A percentile compares a stretch with the other conserved stretches of the same genome.
Evolutionary conservation across 2,329 filamentous ascomycete genomes (phyloP).

Genomic region (Fonsecaea multimorphosa): DNA sequence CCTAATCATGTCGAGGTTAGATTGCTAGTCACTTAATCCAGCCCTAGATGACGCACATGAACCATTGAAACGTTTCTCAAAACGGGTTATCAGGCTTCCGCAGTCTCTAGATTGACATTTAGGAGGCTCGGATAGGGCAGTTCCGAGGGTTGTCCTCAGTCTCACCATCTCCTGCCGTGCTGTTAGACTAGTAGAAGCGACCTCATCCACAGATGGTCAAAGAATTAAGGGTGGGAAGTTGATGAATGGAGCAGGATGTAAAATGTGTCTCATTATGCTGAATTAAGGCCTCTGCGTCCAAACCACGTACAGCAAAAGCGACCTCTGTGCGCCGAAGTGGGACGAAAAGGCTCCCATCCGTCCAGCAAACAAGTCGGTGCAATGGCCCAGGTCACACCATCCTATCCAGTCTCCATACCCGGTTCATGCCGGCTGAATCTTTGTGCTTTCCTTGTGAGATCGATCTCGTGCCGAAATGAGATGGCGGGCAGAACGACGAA

Average conservation of each 20-base stretch:
- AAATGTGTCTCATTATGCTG: constrained; percentile 37
- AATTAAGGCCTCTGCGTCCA: constrained; percentile 32
- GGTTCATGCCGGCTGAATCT: constrained; percentile 4
- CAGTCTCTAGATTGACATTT: constrained; percentile 2
- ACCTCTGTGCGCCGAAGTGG: constrained; percentile 28
- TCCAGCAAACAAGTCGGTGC: constrained; percentile 30
- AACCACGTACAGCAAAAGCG: constrained; percentile 27
- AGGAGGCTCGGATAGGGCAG: constrained; percentile 23
- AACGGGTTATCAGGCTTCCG: background rate
- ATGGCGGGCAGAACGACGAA: constrained; percentile 14
- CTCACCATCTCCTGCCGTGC: constrained; percentile 22
- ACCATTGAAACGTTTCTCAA: background rate
- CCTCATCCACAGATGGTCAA: constrained; percentile 3
- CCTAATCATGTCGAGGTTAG: background rate
- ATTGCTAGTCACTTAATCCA: constrained; percentile 1
- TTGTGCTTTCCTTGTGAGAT: constrained; percentile 13
- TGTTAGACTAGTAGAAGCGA: constrained; percentile 10
- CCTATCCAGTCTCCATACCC: constrained; percentile 20
- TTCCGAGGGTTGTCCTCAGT: constrained; percentile 20
- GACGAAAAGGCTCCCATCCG: constrained; percentile 30
- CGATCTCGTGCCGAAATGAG: constrained; percentile 12
- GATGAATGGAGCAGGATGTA: constrained; percentile 6
- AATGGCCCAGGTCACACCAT: constrained; percentile 25
- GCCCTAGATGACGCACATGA: constrained; percentile 10
- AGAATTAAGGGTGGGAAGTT: constrained; percentile 6